Conservation (phyloP, 1,139 yeast species). For the Magnusiomyces paraingens region DNA sequence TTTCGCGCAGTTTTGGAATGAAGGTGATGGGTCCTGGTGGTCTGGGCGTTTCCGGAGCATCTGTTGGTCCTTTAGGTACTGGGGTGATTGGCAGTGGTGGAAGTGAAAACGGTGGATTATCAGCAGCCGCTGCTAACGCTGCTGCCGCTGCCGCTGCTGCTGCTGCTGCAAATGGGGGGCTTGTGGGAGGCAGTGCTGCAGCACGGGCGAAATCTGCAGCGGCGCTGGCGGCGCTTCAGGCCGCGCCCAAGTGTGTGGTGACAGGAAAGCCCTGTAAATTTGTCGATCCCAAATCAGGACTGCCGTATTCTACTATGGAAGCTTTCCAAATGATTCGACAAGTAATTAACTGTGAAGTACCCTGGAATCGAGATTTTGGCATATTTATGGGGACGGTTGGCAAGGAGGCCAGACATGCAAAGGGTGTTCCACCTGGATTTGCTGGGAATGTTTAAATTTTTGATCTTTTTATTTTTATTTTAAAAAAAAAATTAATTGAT, state of each 20-base stretch:
- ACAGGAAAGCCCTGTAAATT: constrained; percentile 77
- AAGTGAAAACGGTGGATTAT: constrained; percentile 4
- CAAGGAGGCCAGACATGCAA: constrained; percentile 56
- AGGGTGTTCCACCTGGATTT: constrained; percentile 87
- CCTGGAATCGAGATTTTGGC: constrained; percentile 70
- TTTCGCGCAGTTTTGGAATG: constrained; percentile 5
- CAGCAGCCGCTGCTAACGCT: constrained; percentile 9
- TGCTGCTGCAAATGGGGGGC: constrained; percentile 13
- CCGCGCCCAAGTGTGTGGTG: constrained; percentile 50
- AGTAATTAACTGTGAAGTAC: constrained; percentile 56
- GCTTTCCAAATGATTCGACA: constrained; percentile 65
- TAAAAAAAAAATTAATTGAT: background rate
- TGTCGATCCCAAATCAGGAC: constrained; percentile 74
- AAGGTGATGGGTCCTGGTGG: constrained; percentile 3
- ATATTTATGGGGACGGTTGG: constrained; percentile 59
- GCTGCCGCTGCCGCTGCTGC: constrained; percentile 15
- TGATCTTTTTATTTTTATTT: background rate
- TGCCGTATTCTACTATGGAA: constrained; percentile 79
- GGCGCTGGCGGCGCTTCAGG: constrained; percentile 14
- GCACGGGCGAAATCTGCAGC: constrained; percentile 16
- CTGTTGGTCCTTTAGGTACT: constrained; percentile 7
- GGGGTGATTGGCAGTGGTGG: constrained; percentile 7
- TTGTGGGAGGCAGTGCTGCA: constrained; percentile 10
- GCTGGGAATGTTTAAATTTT: constrained; percentile 7
- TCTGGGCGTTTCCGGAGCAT: constrained; percentile 3